Percentiles rank a stretch among this genome's conserved stretches.
Conservation (phyloP, 164 flowering plant species). For the Chimonanthus praecox region DNA sequence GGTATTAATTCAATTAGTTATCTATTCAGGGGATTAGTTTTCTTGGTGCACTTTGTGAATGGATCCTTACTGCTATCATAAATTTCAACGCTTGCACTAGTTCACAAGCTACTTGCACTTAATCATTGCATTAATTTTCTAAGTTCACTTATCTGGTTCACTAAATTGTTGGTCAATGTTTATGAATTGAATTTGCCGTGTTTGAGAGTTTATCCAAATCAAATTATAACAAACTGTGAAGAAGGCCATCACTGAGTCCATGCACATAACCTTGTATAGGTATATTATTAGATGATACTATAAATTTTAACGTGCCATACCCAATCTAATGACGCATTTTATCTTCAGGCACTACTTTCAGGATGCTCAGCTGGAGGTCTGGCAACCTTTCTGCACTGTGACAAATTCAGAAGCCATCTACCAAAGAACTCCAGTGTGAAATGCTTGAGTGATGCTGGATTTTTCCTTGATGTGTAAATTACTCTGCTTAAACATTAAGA, state of each 20-base stretch:
- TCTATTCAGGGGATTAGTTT: no score
- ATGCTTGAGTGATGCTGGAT: slow-evolving; percentile 97
- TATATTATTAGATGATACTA: not conserved
- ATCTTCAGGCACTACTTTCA: slow-evolving; percentile 79
- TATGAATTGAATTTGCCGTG: not conserved
- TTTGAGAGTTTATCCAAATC: not conserved
- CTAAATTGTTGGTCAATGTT: not conserved
- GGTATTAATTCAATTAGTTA: no score
- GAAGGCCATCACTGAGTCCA: not conserved
- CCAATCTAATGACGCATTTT: not conserved
- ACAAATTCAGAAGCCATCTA: slow-evolving; percentile 50
- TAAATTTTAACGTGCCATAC: not conserved
- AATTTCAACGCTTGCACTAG: no score
- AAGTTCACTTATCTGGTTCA: no score
- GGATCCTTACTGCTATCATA: no score
- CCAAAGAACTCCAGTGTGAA: slow-evolving; percentile 66
- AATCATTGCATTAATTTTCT: no score
- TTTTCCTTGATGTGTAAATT: slow-evolving; percentile 76
- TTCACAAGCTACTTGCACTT: no score
- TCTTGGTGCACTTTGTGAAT: no score
- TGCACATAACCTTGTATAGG: not conserved
- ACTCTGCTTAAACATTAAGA: slow-evolving; percentile 1
- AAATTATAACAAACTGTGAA: no score
- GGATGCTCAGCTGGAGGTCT: slow-evolving; percentile 99
- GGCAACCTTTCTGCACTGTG: slow-evolving; percentile 77